Evolutionary conservation across 2,329 filamentous ascomycete species (phyloP).

Genomic region (Clonostachys solani): DNA sequence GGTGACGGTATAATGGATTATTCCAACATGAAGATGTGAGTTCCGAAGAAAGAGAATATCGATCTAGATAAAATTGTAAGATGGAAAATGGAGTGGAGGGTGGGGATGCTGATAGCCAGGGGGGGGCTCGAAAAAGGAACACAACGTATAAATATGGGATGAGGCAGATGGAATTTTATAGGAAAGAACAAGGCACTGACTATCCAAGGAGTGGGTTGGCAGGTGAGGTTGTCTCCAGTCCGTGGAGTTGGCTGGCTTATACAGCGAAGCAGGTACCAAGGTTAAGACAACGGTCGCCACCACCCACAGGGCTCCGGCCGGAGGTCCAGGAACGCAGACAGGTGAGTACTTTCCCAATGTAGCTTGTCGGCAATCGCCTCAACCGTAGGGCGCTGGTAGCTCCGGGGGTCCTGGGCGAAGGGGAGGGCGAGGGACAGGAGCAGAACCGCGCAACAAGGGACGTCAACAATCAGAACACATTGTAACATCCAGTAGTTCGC

Average conservation of each 20-base stretch:
- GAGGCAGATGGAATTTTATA: neutral
- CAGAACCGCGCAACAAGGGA: constrained; percentile 1
- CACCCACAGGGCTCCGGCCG: neutral
- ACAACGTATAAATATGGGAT: neutral
- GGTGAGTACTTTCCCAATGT: no score
- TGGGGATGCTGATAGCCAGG: neutral
- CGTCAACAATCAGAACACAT: no score
- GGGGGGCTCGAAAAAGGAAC: neutral
- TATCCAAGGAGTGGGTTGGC: neutral
- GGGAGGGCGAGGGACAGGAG: neutral
- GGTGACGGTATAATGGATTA: neutral
- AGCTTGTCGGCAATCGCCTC: no score
- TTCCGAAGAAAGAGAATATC: neutral
- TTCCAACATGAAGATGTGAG: neutral
- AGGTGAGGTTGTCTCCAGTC: neutral
- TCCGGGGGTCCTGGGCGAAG: neutral
- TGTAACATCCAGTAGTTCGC: neutral
- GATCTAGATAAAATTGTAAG: no score
- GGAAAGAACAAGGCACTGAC: neutral
- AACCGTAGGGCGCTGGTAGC: neutral
- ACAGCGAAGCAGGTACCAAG: neutral
- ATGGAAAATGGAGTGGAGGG: no score
- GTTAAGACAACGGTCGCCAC: constrained; percentile 1
- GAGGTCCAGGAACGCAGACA: neutral
- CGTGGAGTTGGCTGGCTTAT: neutral